Conservation (phyloP, 768 basidiomycete species). For the Amyloporia xantha region DNA sequence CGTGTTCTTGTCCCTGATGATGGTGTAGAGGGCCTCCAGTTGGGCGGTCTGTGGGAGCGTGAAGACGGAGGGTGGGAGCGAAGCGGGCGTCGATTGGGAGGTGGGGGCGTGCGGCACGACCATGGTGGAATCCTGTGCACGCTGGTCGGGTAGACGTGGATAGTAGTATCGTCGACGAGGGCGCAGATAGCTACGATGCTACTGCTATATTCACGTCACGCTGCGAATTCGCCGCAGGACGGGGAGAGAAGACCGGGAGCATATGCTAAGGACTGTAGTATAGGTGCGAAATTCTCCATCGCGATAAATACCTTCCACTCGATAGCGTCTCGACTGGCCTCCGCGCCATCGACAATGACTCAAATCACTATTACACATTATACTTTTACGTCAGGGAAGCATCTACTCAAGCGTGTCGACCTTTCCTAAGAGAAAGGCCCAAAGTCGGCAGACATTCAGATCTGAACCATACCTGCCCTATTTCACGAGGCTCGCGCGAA, state of each 20-base stretch:
- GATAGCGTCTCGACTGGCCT: not conserved
- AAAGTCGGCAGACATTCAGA: too few relatives aligned
- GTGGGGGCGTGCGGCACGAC: conserved; percentile 21
- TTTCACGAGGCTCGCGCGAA: not conserved
- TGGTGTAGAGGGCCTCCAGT: conserved; percentile 92
- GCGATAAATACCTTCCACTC: not conserved
- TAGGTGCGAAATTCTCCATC: too few relatives aligned
- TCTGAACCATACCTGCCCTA: too few relatives aligned
- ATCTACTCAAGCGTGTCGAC: too few relatives aligned
- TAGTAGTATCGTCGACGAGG: not conserved
- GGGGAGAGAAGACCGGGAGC: not conserved
- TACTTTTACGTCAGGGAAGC: too few relatives aligned
- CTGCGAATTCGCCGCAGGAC: not conserved
- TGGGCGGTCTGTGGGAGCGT: conserved; percentile 87
- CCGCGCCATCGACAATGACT: too few relatives aligned
- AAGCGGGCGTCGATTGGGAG: conserved; percentile 28
- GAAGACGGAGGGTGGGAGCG: conserved; percentile 76
- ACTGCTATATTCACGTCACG: not conserved
- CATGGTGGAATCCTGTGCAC: conserved; percentile 5
- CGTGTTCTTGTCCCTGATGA: conserved; percentile 86
- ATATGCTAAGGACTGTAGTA: not conserved
- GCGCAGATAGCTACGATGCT: too few relatives aligned
- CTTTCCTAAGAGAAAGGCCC: too few relatives aligned
- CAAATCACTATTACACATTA: too few relatives aligned
- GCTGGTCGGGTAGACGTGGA: not conserved